Evolutionary conservation across 2,329 filamentous ascomycete genomes (phyloP).

Genomic region (Capronia americana): DNA sequence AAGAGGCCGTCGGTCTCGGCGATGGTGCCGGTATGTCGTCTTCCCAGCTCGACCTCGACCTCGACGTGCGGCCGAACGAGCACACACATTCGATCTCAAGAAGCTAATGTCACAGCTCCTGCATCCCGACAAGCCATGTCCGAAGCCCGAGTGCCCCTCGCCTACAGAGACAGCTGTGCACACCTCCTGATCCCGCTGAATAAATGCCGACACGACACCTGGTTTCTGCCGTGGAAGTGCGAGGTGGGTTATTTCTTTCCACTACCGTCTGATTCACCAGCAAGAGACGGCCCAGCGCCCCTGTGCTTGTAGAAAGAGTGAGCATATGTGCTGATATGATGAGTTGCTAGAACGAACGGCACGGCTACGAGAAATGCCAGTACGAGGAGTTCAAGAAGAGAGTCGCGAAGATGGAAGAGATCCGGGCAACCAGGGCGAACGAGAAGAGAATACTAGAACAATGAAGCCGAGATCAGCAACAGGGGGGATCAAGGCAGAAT

Average conservation of each 20-base stretch:
- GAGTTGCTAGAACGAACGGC: slow-evolving; percentile 80
- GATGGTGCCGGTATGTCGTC: slow-evolving; percentile 48
- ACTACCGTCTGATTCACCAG: not conserved
- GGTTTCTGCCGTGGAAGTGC: slow-evolving; percentile 98
- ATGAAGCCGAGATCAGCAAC: not conserved
- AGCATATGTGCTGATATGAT: slow-evolving; percentile 11
- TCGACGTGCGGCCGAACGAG: not conserved
- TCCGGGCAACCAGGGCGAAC: slow-evolving; percentile 74
- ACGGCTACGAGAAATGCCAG: slow-evolving; percentile 99
- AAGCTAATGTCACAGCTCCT: slow-evolving; percentile 41
- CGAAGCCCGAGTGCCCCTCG: slow-evolving; percentile 82
- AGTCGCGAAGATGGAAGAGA: slow-evolving; percentile 97
- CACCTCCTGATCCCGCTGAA: slow-evolving; percentile 95
- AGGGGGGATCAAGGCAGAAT: not conserved
- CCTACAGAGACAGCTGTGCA: slow-evolving; percentile 95
- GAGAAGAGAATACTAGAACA: slow-evolving; percentile 1
- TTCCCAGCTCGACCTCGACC: not conserved
- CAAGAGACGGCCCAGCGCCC: not conserved
- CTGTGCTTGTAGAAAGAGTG: not conserved
- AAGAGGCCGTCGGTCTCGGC: slow-evolving; percentile 56
- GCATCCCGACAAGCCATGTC: slow-evolving; percentile 93
- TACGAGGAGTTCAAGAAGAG: slow-evolving; percentile 99
- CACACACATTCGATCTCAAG: slow-evolving; percentile 12
- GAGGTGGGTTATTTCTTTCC: slow-evolving; percentile 66
- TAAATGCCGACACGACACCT: slow-evolving; percentile 88